Conservation (phyloP, 2,329 filamentous ascomycete genomes). For the Apiospora hydei region DNA sequence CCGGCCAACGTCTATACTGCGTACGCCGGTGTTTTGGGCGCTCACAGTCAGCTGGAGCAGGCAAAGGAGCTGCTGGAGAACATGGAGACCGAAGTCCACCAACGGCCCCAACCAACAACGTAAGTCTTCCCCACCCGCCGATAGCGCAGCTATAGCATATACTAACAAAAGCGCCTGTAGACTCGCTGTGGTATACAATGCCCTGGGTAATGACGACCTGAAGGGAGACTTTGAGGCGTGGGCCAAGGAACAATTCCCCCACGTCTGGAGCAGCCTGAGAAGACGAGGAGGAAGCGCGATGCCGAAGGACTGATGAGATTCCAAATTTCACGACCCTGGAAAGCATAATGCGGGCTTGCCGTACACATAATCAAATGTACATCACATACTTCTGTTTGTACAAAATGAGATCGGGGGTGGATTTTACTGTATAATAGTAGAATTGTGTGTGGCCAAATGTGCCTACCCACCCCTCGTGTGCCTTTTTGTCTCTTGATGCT, state of each 20-base stretch:
- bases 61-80: constrained; percentile 70
- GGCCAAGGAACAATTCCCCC: constrained; percentile 72
- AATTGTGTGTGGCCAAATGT: constrained; percentile 32
- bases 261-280: constrained; percentile 72
- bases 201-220: constrained; percentile 67
- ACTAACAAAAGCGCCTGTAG: constrained; percentile 48
- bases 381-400: constrained; percentile 25
- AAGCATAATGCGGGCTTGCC: constrained; percentile 48
- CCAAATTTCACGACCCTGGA: constrained; percentile 56
- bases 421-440: constrained; percentile 41
- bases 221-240: constrained; percentile 78
- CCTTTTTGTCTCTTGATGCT: background rate
- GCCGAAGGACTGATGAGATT: constrained; percentile 56
- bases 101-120: constrained; percentile 36
- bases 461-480: constrained; percentile 27
- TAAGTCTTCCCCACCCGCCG: constrained; percentile 32
- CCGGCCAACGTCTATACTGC: constrained; percentile 76
- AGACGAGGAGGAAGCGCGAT: constrained; percentile 55
- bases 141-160: background rate
- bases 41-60: constrained; percentile 74
- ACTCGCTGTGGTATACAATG: constrained; percentile 79
- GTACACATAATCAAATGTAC: constrained; percentile 27
- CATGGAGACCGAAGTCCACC: constrained; percentile 69
- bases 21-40: constrained; percentile 79
- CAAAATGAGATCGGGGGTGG: background rate